These are phyloP conservation scores for Syncephalis plumigaleata DNA, from an alignment of 371 early-diverging fungal species.

Conservation along the genomic window DNA sequence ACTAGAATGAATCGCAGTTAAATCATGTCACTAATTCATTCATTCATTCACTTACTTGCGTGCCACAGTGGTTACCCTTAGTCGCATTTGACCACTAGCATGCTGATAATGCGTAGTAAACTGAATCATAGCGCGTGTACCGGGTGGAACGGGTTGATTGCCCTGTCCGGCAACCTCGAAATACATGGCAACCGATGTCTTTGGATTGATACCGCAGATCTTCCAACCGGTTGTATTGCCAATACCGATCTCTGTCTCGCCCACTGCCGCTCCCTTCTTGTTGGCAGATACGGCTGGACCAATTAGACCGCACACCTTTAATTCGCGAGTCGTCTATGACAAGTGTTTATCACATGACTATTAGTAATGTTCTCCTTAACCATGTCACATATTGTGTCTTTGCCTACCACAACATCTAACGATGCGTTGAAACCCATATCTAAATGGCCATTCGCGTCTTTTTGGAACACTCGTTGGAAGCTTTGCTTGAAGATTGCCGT, in stretches of 20 bases:
- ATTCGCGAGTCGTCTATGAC: slow-evolving; percentile 81
- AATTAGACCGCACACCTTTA: slow-evolving; percentile 90
- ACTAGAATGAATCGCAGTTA: too few species aligned
- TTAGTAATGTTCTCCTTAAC: too few species aligned
- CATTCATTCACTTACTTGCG: slow-evolving; percentile 43
- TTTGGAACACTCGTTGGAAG: slow-evolving; percentile 82
- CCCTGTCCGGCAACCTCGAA: slow-evolving; percentile 91
- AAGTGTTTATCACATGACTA: too few species aligned
- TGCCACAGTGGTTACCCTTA: slow-evolving; percentile 91
- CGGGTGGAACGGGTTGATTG: slow-evolving; percentile 63
- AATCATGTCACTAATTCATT: too few species aligned
- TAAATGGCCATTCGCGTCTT: slow-evolving; percentile 75
- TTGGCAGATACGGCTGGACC: slow-evolving; percentile 83
- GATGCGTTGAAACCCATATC: slow-evolving; percentile 98
- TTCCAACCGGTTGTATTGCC: slow-evolving; percentile 92
- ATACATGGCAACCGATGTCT: slow-evolving; percentile 77
- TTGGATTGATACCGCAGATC: slow-evolving; percentile 74
- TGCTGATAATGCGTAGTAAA: slow-evolving; percentile 94
- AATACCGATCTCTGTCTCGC: slow-evolving; percentile 96
- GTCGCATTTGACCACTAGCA: slow-evolving; percentile 72
- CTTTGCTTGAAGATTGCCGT: slow-evolving; percentile 94
- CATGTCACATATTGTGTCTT: too few species aligned
- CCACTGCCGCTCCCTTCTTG: slow-evolving; percentile 82
- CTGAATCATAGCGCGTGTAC: slow-evolving; percentile 81
- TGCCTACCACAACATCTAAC: slow-evolving; percentile 65